Conservation (phyloP, 2,329 filamentous ascomycete genomes). For the Colletotrichum abscissum region DNA sequence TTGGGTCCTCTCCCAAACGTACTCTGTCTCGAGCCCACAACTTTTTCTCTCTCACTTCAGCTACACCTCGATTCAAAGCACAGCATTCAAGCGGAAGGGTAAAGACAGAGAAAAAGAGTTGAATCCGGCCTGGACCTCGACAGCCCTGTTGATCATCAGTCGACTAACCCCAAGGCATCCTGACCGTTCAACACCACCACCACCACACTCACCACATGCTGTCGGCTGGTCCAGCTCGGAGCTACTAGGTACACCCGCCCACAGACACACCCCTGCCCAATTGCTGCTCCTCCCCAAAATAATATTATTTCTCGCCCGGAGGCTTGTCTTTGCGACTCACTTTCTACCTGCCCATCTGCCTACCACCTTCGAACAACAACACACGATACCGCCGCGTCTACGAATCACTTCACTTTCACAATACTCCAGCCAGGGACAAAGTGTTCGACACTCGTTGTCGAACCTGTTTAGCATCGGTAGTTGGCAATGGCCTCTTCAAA, state of each 20-base stretch:
- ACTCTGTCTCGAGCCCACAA: conserved; percentile 33
- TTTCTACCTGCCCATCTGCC: conserved; percentile 25
- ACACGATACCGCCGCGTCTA: conserved; percentile 5
- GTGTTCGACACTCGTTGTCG: conserved; percentile 39
- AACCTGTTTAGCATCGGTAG: conserved; percentile 41
- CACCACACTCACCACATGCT: conserved; percentile 25
- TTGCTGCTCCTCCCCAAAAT: conserved; percentile 39
- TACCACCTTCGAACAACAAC: conserved; percentile 23
- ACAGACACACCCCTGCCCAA: conserved; percentile 37
- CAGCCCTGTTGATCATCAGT: conserved; percentile 31
- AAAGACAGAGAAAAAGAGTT: conserved; percentile 7
- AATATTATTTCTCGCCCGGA: conserved; percentile 38
- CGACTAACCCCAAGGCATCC: conserved; percentile 26
- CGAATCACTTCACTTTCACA: conserved; percentile 24
- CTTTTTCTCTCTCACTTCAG: conserved; percentile 27
- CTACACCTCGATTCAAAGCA: conserved; percentile 15
- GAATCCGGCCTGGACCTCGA: conserved; percentile 30
- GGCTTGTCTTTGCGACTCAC: conserved; percentile 36
- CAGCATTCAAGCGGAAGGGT: not conserved
- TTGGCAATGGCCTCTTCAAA: conserved; percentile 72
- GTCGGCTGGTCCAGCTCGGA: conserved; percentile 34
- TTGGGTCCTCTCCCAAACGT: conserved; percentile 21
- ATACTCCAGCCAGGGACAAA: conserved; percentile 40
- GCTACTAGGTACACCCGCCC: conserved; percentile 36
- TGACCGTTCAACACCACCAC: conserved; percentile 31